phyloP scores from a whole-genome alignment of 2,329 filamentous ascomycete genomes.

The Colletotrichum agaves region DNA sequence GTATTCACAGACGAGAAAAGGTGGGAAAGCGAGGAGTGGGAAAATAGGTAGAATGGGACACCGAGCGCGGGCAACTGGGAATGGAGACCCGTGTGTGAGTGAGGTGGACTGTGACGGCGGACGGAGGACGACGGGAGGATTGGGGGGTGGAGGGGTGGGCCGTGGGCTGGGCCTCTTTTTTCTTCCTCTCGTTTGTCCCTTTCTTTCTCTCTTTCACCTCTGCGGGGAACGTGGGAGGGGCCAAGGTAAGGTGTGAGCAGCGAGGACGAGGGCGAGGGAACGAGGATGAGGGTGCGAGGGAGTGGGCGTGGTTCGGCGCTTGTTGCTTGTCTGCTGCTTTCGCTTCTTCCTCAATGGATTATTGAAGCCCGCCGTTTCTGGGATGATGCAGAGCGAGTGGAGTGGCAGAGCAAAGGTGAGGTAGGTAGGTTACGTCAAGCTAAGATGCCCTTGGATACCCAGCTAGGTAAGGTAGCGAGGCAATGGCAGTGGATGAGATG shows the following conservation, averaged over 20 bases:
- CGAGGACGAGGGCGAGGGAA: not conserved
- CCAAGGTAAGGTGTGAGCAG: slow-evolving; percentile 1
- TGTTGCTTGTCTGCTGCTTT: not conserved
- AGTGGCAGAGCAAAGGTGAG: not conserved
- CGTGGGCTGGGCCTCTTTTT: not conserved
- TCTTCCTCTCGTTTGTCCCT: no score
- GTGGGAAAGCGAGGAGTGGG: slow-evolving; percentile 26
- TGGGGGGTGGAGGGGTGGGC: slow-evolving; percentile 5
- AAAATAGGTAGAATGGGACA: slow-evolving; percentile 37
- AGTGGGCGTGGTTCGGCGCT: slow-evolving; percentile 5
- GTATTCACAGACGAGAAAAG: slow-evolving; percentile 10
- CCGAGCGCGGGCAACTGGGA: slow-evolving; percentile 2
- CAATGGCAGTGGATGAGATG: no score
- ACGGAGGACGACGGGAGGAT: not conserved
- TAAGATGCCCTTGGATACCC: not conserved
- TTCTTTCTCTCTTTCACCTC: not conserved
- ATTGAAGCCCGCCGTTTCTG: slow-evolving; percentile 16
- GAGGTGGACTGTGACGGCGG: slow-evolving; percentile 10
- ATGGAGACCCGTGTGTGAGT: not conserved
- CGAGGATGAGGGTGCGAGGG: not conserved
- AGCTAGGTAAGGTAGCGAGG: not conserved
- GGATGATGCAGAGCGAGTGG: slow-evolving; percentile 15
- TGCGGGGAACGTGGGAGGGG: not conserved
- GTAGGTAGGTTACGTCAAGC: not conserved
- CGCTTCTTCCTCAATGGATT: not conserved